These are phyloP conservation scores for Peterozyma toletana DNA, from an alignment of 805 yeast genomes.

Conservation along the genomic window DNA sequence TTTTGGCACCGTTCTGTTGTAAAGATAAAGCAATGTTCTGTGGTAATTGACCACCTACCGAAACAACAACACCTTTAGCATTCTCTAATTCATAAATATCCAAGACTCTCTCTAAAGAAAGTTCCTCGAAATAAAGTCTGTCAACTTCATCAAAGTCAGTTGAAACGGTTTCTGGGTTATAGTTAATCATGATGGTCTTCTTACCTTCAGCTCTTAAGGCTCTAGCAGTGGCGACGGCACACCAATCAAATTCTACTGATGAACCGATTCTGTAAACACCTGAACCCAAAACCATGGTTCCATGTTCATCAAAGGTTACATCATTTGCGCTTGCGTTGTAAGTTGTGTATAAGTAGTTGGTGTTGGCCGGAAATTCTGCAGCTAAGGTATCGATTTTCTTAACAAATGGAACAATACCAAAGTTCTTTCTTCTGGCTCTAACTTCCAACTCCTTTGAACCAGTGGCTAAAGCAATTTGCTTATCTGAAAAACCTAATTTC, in stretches of 20 bases:
- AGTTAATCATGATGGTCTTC: conserved; percentile 94
- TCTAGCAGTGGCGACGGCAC: conserved; percentile 96
- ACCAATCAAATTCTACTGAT: conserved; percentile 98
- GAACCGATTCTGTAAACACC: conserved; percentile 99
- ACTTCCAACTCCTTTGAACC: conserved; percentile 89
- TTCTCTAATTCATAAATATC: conserved; percentile 92
- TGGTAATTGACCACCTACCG: conserved; percentile 99
- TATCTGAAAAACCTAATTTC: conserved; percentile 94
- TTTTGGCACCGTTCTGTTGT: conserved; percentile 91
- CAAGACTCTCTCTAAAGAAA: conserved; percentile 86
- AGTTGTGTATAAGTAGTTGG: conserved; percentile 91
- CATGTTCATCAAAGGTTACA: conserved; percentile 83
- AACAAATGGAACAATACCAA: conserved; percentile 84
- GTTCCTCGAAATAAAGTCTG: conserved; percentile 91
- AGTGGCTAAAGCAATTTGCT: conserved; percentile 87
- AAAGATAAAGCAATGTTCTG: conserved; percentile 91
- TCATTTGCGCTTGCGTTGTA: conserved; percentile 89
- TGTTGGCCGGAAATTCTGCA: conserved; percentile 96
- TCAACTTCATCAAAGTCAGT: conserved; percentile 99
- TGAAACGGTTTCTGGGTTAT: conserved; percentile 98
- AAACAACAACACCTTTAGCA: conserved; percentile 85
- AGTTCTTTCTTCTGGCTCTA: conserved; percentile 80
- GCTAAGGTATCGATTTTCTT: conserved; percentile 98
- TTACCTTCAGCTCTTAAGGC: conserved; percentile 79
- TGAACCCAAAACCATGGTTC: conserved; percentile 93